A percentile compares a stretch with the other conserved stretches of the same genome.
Conservation (phyloP, 495 filamentous ascomycete genomes). For the Neurospora intermedia region DNA sequence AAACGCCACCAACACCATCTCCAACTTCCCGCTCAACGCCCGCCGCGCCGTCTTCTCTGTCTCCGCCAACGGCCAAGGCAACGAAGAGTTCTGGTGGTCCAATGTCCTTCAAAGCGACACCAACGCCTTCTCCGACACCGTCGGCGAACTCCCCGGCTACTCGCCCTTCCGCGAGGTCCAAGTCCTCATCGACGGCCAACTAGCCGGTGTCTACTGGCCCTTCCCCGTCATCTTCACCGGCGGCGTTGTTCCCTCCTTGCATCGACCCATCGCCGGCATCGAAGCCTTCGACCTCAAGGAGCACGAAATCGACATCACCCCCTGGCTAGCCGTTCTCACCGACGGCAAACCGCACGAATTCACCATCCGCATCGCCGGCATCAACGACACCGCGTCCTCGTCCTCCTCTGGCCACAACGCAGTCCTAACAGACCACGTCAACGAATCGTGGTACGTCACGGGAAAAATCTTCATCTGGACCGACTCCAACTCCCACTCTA, state of each 20-base stretch:
- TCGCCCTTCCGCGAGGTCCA: conserved; percentile 73
- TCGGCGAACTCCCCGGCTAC: conserved; percentile 49
- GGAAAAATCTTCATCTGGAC: conserved; percentile 27
- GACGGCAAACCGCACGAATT: conserved; percentile 58
- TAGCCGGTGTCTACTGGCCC: conserved; percentile 76
- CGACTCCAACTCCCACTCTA: conserved; percentile 23
- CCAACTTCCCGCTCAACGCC: conserved; percentile 45
- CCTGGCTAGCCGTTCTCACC: conserved; percentile 59
- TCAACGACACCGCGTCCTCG: conserved; percentile 36
- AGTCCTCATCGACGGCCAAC: conserved; percentile 60
- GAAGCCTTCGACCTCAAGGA: conserved; percentile 74
- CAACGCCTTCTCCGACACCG: conserved; percentile 46
- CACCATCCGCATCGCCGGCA: conserved; percentile 56
- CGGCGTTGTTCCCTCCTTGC: conserved; percentile 70
- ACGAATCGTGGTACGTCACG: conserved; percentile 67
- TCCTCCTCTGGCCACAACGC: conserved; percentile 12
- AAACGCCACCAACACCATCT: conserved; percentile 48
- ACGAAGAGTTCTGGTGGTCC: conserved; percentile 85
- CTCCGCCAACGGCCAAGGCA: conserved; percentile 64
- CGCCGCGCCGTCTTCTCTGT: conserved; percentile 66
- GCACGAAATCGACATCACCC: conserved; percentile 77
- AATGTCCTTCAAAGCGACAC: conserved; percentile 62
- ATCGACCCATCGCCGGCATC: conserved; percentile 77
- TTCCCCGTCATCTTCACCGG: conserved; percentile 85
- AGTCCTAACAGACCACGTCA: conserved; percentile 47